A percentile compares a stretch with the other conserved stretches of the same genome.
These are phyloP conservation scores for Thermoascus crustaceus DNA, from an alignment of 2,329 filamentous ascomycete species.

Conservation along the genomic window DNA sequence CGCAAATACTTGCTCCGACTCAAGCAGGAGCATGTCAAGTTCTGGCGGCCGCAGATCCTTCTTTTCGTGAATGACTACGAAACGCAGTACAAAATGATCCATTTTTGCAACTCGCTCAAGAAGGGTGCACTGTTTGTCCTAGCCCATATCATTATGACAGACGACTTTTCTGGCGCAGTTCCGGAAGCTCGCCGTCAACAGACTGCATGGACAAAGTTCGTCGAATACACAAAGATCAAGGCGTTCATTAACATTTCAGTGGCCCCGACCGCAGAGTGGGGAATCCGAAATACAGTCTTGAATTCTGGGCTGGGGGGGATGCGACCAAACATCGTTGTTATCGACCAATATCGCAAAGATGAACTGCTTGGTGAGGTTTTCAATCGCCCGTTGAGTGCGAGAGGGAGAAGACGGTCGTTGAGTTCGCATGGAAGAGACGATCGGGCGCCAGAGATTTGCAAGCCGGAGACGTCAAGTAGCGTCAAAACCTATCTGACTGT, in stretches of 20 bases:
- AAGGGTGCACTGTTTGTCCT: slow-evolving; percentile 80
- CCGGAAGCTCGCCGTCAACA: slow-evolving; percentile 76
- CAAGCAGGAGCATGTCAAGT: slow-evolving; percentile 83
- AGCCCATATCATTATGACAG: slow-evolving; percentile 78
- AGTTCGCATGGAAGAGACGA: slow-evolving; percentile 10
- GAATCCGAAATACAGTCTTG: slow-evolving; percentile 71
- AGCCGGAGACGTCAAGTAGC: slow-evolving; percentile 59
- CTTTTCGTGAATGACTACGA: slow-evolving; percentile 75
- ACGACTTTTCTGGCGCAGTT: slow-evolving; percentile 70
- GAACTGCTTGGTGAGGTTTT: slow-evolving; percentile 52
- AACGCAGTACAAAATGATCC: slow-evolving; percentile 73
- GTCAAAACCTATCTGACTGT: slow-evolving; percentile 72
- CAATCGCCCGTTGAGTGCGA: slow-evolving; percentile 29
- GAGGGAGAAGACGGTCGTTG: slow-evolving; percentile 14
- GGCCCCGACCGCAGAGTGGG: slow-evolving; percentile 76
- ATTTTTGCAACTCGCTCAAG: slow-evolving; percentile 86
- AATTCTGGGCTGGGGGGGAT: slow-evolving; percentile 78
- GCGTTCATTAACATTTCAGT: slow-evolving; percentile 83
- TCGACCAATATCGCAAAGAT: slow-evolving; percentile 63
- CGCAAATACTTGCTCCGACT: slow-evolving; percentile 79
- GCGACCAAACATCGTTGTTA: slow-evolving; percentile 78
- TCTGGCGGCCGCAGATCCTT: slow-evolving; percentile 83
- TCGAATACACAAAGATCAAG: slow-evolving; percentile 79
- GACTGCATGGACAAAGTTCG: slow-evolving; percentile 74
- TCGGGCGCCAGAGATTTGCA: slow-evolving; percentile 55